A percentile compares a stretch with the other conserved stretches of the same genome.
phyloP scores from a whole-genome alignment of 2,329 filamentous ascomycete genomes.

The Pseudogymnoascus sp. region DNA sequence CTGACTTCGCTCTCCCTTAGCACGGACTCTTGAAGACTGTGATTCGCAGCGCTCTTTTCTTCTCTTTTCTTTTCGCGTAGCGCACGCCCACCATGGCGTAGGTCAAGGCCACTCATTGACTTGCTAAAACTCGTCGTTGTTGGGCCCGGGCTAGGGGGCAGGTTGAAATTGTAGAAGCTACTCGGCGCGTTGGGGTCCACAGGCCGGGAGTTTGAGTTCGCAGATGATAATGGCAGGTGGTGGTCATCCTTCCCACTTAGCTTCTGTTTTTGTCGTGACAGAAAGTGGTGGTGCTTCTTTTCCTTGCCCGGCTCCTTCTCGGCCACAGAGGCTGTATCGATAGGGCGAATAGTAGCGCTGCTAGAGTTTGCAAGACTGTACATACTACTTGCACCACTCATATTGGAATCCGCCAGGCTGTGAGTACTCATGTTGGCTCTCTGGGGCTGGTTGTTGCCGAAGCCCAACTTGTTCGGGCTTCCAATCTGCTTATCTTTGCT shows the following conservation, averaged over 20 bases:
- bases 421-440: slow-evolving; percentile 63
- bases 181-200: slow-evolving; percentile 67
- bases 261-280: slow-evolving; percentile 73
- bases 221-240: slow-evolving; percentile 64
- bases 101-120: slow-evolving; percentile 70
- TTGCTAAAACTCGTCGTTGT: slow-evolving; percentile 64
- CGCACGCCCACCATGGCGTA: slow-evolving; percentile 68
- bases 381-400: slow-evolving; percentile 49
- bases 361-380: slow-evolving; percentile 72
- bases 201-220: slow-evolving; percentile 66
- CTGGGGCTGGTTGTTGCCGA: slow-evolving; percentile 36
- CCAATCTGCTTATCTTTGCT: slow-evolving; percentile 58
- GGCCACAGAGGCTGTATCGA: slow-evolving; percentile 34
- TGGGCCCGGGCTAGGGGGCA: slow-evolving; percentile 63
- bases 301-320: slow-evolving; percentile 52
- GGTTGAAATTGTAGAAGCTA: slow-evolving; percentile 70
- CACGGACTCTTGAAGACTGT: slow-evolving; percentile 17
- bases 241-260: slow-evolving; percentile 65
- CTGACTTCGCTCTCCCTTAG: slow-evolving; percentile 27
- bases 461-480: slow-evolving; percentile 62
- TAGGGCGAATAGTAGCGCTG: slow-evolving; percentile 64
- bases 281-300: slow-evolving; percentile 71
- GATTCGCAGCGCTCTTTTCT: slow-evolving; percentile 42
- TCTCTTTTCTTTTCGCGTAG: slow-evolving; percentile 75
- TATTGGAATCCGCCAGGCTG: slow-evolving; percentile 52